Conservation (phyloP, 768 basidiomycete species). For the Leucosporidium scottii region DNA sequence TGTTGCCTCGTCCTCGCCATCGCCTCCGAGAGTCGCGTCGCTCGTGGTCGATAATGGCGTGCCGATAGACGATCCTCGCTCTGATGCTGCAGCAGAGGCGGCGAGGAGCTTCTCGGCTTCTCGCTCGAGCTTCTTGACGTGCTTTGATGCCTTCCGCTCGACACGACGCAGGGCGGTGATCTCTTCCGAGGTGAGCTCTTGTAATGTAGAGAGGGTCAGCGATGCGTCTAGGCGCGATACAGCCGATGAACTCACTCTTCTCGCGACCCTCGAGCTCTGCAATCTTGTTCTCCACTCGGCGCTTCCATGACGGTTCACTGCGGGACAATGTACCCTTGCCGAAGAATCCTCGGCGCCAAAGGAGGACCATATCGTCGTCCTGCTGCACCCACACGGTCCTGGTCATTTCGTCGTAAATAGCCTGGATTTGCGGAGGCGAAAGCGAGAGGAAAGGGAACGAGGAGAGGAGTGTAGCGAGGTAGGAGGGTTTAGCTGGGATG, state of each 20-base stretch:
- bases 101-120: slow-evolving; percentile 48
- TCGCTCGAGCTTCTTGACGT: slow-evolving; percentile 81
- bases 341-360: slow-evolving; percentile 92
- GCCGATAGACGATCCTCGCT: slow-evolving; percentile 2
- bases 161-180: slow-evolving; percentile 76
- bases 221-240: background rate
- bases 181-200: slow-evolving; percentile 81
- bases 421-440: slow-evolving; percentile 14
- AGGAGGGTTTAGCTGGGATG: background rate
- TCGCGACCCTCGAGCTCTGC: slow-evolving; percentile 49
- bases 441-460: background rate
- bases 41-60: background rate
- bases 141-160: slow-evolving; percentile 86
- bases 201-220: background rate
- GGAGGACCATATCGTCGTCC: slow-evolving; percentile 55
- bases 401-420: slow-evolving; percentile 60
- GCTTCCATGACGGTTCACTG: slow-evolving; percentile 90
- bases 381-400: slow-evolving; percentile 81
- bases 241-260: slow-evolving; percentile 49
- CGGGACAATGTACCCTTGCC: slow-evolving; percentile 92
- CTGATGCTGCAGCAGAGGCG: slow-evolving; percentile 26
- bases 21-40: background rate
- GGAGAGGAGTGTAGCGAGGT: slow-evolving; percentile 3
- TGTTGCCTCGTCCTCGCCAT: background rate
- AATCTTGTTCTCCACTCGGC: slow-evolving; percentile 62